These are phyloP conservation scores for Fraxinus pennsylvanica DNA, from an alignment of 257 asterid genomes.

Conservation along the genomic window DNA sequence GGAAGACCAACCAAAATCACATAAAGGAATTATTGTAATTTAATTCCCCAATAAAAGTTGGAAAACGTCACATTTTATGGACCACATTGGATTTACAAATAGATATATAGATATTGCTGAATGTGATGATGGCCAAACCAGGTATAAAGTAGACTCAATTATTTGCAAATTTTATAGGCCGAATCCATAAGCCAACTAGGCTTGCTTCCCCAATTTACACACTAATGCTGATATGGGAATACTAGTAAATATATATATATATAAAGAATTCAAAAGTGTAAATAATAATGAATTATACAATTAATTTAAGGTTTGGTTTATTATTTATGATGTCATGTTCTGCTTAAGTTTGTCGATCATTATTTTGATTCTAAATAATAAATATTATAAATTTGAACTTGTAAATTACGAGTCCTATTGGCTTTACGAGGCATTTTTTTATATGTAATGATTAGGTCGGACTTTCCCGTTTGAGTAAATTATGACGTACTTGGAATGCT, in stretches of 20 bases:
- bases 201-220: slow-evolving; percentile 36
- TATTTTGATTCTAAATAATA: too few relatives aligned
- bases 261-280: too few relatives aligned
- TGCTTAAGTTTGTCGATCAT: too few relatives aligned
- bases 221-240: slow-evolving; percentile 12
- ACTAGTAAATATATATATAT: not conserved
- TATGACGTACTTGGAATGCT: not conserved
- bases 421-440: not conserved
- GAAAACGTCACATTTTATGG: slow-evolving; percentile 28
- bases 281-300: too few relatives aligned
- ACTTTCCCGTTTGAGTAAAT: not conserved
- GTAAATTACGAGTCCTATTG: not conserved
- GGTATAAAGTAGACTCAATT: slow-evolving; percentile 33
- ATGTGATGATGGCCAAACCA: slow-evolving; percentile 19
- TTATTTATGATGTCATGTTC: too few relatives aligned
- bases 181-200: slow-evolving; percentile 46
- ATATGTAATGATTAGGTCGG: not conserved
- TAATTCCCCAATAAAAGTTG: not conserved
- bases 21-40: not conserved
- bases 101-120: slow-evolving; percentile 12
- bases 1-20: not conserved
- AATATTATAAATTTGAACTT: too few relatives aligned
- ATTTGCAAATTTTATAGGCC: slow-evolving; percentile 28
- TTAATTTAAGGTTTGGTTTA: too few relatives aligned
- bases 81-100: slow-evolving; percentile 24